These are phyloP conservation scores for Hyaloperonospora arabidopsidis DNA, from an alignment of 352 stramenopile genomes.

Conservation along the genomic window DNA sequence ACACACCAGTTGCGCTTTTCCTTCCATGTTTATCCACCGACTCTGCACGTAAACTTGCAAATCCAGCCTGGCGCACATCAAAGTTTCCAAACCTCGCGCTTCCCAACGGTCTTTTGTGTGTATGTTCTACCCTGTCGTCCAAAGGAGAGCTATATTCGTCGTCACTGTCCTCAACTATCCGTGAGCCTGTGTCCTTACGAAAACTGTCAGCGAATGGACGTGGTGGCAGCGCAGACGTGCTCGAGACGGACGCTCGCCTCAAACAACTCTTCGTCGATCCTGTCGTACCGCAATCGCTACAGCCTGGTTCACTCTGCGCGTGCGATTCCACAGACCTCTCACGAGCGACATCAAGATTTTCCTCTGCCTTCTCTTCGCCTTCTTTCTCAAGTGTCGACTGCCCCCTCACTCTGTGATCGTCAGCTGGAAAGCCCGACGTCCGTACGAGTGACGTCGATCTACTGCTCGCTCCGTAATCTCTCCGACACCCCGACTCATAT, in stretches of 20 bases:
- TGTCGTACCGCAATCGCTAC: conserved; percentile 18
- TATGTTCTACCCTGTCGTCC: conserved; percentile 7
- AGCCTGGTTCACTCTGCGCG: conserved; percentile 27
- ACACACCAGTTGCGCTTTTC: conserved; percentile 4
- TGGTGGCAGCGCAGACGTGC: conserved; percentile 24
- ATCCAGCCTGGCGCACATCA: conserved; percentile 2
- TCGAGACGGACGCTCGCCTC: conserved; percentile 21
- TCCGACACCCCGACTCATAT: conserved; percentile 24
- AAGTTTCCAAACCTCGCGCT: background rate
- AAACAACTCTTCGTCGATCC: conserved; percentile 12
- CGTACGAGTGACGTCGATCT: conserved; percentile 26
- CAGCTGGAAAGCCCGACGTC: conserved; percentile 24
- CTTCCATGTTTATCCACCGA: conserved; percentile 7
- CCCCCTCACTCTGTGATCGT: conserved; percentile 26
- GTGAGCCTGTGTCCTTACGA: conserved; percentile 16
- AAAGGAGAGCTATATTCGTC: conserved; percentile 3
- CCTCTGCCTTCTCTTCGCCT: conserved; percentile 36
- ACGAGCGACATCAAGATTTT: conserved; percentile 16
- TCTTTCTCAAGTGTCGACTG: conserved; percentile 28
- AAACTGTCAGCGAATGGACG: conserved; percentile 28
- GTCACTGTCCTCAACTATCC: conserved; percentile 8
- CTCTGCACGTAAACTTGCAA: conserved; percentile 1
- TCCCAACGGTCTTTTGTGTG: conserved; percentile 1
- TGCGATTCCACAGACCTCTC: conserved; percentile 20
- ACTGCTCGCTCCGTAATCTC: conserved; percentile 12